Base-by-base conservation (phyloP, 352 stramenopile genomes). In the Lagenidium sp. region DNA sequence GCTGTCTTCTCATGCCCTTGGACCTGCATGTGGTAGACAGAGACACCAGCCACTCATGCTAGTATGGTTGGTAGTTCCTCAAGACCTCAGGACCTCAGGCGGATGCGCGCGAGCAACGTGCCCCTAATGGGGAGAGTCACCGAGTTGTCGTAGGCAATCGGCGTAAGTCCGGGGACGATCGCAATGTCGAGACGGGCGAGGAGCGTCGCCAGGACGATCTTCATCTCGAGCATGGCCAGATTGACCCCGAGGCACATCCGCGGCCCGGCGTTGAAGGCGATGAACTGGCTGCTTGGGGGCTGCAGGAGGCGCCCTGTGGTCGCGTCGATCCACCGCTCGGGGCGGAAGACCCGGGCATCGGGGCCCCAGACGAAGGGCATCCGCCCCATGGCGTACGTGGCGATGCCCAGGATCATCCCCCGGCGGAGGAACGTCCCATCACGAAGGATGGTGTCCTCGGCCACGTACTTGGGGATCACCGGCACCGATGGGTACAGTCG, bases 401-500 rank as follows among this genome's bases (percentile, higher is more conserved):
- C 34, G 6, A 74, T 51, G 5, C 37, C 25, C 12, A 76, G 47
- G 20, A 18, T 55, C 21, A 22, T 47, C 20, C 53, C 51, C 7
- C 45, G 48, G 4, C 8, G 35, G 11, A 81, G 48, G 19, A 57
- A 55, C 16, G 66, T 74, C 19, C 66, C 66, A 36, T 81, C 63
- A 4, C 47, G 51, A 16, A 76, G 49, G 15, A 68, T 47, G 15
- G 65, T 54, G 36, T 70, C 63, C 1, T 53, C 6, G 15, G 44
- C 39, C 16, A 39, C 50, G 18, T 53, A 34, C 41, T 65, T 69
- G 28, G 40, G 44, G 19, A 75, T 67, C 4, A 75, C 60, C 0
- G 69, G 68, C 13, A 86, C 78, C 4, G 70, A 66, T 6, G 78
- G 75, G 53, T 82, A 72, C 30, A 93, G 36, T 1, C 78, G 65